phyloP scores from a whole-genome alignment of 768 basidiomycete genomes.

The Suillus alpinus region DNA sequence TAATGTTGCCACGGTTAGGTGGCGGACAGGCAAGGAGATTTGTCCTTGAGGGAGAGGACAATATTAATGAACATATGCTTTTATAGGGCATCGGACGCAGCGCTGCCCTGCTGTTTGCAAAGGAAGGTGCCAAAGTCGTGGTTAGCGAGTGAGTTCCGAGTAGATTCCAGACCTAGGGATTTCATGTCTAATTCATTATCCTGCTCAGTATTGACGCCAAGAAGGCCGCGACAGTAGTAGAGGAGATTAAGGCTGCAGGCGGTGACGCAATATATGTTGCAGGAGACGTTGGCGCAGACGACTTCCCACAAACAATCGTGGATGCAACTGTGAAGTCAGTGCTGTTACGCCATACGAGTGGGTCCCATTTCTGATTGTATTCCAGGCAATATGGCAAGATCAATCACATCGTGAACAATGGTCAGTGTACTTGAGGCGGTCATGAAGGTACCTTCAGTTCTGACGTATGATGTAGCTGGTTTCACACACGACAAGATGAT shows the following conservation, averaged over 20 bases:
- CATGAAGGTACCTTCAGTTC: not conserved
- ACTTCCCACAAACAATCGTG: slow-evolving; percentile 77
- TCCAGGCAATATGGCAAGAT: slow-evolving; percentile 72
- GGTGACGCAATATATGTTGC: slow-evolving; percentile 73
- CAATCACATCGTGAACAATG: slow-evolving; percentile 86
- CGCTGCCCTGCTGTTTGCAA: slow-evolving; percentile 73
- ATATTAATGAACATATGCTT: not conserved
- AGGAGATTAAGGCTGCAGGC: slow-evolving; percentile 70
- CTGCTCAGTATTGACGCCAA: slow-evolving; percentile 63
- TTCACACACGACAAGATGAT: slow-evolving; percentile 88
- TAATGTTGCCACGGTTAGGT: slow-evolving; percentile 38
- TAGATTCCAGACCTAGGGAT: not conserved
- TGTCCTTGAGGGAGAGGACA: not conserved
- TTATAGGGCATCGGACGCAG: slow-evolving; percentile 75
- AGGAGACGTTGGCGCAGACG: slow-evolving; percentile 81
- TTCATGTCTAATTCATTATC: slow-evolving; percentile 1
- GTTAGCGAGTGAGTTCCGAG: slow-evolving; percentile 64
- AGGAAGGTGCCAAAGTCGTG: slow-evolving; percentile 85
- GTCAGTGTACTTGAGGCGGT: slow-evolving; percentile 27
- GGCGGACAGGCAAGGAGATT: slow-evolving; percentile 61
- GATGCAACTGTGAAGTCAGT: slow-evolving; percentile 73
- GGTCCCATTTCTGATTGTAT: not conserved
- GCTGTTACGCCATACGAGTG: not conserved
- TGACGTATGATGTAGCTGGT: slow-evolving; percentile 42
- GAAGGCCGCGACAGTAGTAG: slow-evolving; percentile 62